phyloP scores from a whole-genome alignment of 75 land plant genomes.

The Selaginella moellendorffii region DNA sequence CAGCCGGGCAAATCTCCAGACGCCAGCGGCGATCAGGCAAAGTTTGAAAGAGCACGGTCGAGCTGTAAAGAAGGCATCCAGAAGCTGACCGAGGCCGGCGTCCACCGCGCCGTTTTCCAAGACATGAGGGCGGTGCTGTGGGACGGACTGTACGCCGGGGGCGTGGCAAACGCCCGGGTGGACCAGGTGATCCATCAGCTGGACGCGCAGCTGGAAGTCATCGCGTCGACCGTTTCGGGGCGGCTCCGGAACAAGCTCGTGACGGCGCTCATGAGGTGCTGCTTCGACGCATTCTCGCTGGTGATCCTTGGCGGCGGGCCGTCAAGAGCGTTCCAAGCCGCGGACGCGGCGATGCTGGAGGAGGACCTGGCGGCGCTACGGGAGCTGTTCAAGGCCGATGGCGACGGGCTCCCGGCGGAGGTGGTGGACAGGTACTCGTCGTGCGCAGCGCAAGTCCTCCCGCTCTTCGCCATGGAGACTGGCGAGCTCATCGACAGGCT shows the following conservation, averaged over 20 bases:
- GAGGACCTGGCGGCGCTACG: conserved; percentile 65
- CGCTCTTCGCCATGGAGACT: conserved; percentile 53
- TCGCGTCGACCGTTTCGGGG: conserved; percentile 41
- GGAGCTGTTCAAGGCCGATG: conserved; percentile 67
- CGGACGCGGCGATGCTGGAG: conserved; percentile 66
- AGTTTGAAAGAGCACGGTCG: conserved; percentile 18
- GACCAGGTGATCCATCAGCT: conserved; percentile 45
- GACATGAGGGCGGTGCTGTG: conserved; percentile 54
- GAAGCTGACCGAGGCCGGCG: conserved; percentile 59
- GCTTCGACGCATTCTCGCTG: conserved; percentile 70
- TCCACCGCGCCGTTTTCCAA: conserved; percentile 57
- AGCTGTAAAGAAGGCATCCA: conserved; percentile 54
- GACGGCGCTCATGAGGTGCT: conserved; percentile 73
- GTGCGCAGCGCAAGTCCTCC: conserved; percentile 43
- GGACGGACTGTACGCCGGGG: conserved; percentile 72
- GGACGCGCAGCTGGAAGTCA: conserved; percentile 39
- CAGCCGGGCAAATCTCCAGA: no score
- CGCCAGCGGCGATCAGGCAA: not conserved
- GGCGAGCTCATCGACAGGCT: conserved; percentile 52
- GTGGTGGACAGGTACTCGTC: conserved; percentile 53
- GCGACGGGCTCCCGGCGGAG: conserved; percentile 74
- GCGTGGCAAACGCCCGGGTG: conserved; percentile 50
- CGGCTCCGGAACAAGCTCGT: conserved; percentile 57
- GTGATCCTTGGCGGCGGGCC: conserved; percentile 92
- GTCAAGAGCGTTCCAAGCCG: conserved; percentile 42